phyloP scores from a whole-genome alignment of 75 land plant genomes.

The Sequoia sempervirens region DNA sequence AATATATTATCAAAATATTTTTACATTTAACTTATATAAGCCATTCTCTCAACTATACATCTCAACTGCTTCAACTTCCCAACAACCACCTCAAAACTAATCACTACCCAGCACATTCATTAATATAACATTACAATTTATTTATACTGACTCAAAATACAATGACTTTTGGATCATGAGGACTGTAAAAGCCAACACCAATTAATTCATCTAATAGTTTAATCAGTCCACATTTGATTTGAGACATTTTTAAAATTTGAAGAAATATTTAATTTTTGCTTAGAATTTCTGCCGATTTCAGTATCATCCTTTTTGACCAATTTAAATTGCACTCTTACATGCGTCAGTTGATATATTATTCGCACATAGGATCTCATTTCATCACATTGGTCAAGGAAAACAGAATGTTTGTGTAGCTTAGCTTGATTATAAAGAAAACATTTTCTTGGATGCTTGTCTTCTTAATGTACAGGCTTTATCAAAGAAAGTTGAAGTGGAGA shows the following conservation, averaged over 20 bases:
- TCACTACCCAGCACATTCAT: no score
- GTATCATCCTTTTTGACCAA: background rate
- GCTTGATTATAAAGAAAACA: background rate
- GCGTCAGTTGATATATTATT: background rate
- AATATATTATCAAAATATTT: no score
- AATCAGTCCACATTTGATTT: slow-evolving; percentile 1
- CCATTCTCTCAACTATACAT: no score
- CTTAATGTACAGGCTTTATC: slow-evolving; percentile 34
- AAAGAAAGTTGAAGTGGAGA: slow-evolving; percentile 69
- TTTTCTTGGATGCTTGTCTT: background rate
- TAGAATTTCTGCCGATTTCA: background rate
- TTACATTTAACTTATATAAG: no score
- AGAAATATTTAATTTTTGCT: background rate
- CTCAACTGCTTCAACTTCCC: no score
- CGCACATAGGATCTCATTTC: background rate
- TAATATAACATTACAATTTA: no score
- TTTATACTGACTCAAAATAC: no score
- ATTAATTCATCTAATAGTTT: background rate
- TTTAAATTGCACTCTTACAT: background rate
- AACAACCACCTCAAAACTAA: no score
- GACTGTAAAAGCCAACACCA: background rate
- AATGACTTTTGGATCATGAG: no score
- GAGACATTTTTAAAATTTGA: background rate
- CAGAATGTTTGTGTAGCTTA: background rate
- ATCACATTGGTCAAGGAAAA: background rate